These are phyloP conservation scores for Melaleuca quinquenervia DNA, from an alignment of 345 rosid species.

Conservation along the genomic window DNA sequence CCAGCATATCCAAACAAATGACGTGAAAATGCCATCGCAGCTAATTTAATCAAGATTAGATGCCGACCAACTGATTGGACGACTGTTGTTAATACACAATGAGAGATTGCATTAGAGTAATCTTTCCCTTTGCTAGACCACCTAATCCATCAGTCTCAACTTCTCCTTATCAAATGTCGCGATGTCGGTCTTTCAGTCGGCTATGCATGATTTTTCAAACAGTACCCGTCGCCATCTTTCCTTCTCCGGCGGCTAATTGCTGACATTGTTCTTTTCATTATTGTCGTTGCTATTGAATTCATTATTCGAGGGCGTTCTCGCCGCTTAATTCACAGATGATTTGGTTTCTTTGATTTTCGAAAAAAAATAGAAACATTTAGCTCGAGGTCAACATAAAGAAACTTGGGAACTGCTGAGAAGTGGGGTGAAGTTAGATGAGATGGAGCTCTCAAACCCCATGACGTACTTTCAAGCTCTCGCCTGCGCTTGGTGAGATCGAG, in stretches of 20 bases:
- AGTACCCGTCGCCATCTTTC: background rate
- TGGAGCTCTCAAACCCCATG: slow-evolving; percentile 37
- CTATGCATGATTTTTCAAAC: background rate
- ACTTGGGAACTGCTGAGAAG: slow-evolving; percentile 6
- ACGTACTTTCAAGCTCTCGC: background rate
- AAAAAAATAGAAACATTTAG: background rate
- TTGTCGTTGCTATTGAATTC: background rate
- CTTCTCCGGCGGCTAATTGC: background rate
- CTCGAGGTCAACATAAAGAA: background rate
- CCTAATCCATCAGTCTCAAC: background rate
- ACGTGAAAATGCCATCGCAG: background rate
- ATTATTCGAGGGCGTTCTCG: background rate
- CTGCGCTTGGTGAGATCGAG: slow-evolving; percentile 1
- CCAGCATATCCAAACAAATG: background rate
- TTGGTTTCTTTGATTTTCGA: background rate
- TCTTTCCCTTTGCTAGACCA: background rate
- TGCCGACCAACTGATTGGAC: background rate
- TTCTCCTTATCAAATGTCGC: background rate
- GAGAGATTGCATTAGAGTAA: background rate
- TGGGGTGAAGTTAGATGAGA: slow-evolving; percentile 21
- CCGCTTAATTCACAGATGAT: background rate
- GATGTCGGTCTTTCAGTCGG: background rate
- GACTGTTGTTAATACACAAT: background rate
- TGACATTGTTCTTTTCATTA: background rate
- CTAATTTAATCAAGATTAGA: background rate